Conservation (phyloP, 1,284 basidiomycete species). For the Cerioporus squamosus region DNA sequence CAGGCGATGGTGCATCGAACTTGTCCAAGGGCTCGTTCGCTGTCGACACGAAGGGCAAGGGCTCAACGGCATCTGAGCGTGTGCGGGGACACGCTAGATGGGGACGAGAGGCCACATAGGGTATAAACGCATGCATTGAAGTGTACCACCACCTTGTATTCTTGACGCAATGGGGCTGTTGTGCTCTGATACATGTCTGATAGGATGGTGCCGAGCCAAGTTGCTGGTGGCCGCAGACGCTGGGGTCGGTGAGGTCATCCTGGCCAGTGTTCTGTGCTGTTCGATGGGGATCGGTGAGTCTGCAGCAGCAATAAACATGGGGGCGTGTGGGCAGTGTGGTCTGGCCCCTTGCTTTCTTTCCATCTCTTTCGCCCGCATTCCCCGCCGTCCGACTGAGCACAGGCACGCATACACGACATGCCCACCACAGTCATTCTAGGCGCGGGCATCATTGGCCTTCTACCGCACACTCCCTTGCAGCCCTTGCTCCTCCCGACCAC, state of each 20-base stretch:
- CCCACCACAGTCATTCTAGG: conserved; percentile 42
- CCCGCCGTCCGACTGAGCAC: not conserved
- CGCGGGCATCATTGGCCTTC: conserved; percentile 65
- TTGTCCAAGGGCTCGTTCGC: conserved; percentile 44
- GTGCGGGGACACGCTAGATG: not conserved
- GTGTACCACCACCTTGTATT: conserved; percentile 8
- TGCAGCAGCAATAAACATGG: not conserved
- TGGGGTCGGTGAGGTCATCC: conserved; percentile 20
- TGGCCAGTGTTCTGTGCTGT: not conserved
- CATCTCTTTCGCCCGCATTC: not conserved
- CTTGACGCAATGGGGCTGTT: not conserved
- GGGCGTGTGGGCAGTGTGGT: no score
- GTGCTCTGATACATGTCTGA: no score
- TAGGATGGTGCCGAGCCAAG: no score
- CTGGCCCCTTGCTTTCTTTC: not conserved
- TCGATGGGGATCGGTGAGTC: conserved; percentile 5
- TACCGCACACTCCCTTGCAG: conserved; percentile 47
- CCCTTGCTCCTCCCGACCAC: conserved; percentile 27
- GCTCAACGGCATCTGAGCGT: conserved; percentile 17
- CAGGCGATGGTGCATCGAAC: conserved; percentile 36
- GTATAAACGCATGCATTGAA: not conserved
- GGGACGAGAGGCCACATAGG: not conserved
- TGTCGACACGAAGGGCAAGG: conserved; percentile 46
- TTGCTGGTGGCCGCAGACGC: conserved; percentile 3
- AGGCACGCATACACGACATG: conserved; percentile 27